A percentile compares a stretch with the other conserved stretches of the same genome.
Evolutionary conservation across 1,139 yeast species (phyloP).

Genomic region (Suhomyces yuchorum): DNA sequence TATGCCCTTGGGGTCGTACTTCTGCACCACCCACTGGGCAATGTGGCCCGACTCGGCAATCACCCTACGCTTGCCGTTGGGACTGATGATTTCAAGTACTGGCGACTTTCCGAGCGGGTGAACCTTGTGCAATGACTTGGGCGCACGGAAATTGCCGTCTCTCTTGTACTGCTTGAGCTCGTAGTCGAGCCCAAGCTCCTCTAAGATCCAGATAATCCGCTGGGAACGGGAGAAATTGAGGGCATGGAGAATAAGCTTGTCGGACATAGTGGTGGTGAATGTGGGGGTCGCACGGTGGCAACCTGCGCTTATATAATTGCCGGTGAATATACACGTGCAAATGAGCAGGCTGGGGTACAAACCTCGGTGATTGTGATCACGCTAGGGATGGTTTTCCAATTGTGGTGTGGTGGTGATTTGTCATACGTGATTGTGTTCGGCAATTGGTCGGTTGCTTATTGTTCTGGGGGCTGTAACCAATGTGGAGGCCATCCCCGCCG

Average conservation of each 20-base stretch:
- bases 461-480: too few species aligned
- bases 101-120: conserved; percentile 50
- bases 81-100: conserved; percentile 35
- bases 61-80: conserved; percentile 21
- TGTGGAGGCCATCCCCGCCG: too few species aligned
- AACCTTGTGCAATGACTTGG: conserved; percentile 34
- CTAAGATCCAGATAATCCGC: conserved; percentile 43
- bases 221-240: conserved; percentile 42
- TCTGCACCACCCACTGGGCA: conserved; percentile 31
- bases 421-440: too few species aligned
- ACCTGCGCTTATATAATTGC: neutral
- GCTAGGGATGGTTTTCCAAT: too few species aligned
- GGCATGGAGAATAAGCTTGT: conserved; percentile 27
- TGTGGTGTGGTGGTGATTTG: too few species aligned
- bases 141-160: conserved; percentile 34
- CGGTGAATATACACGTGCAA: neutral
- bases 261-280: conserved; percentile 7
- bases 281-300: neutral
- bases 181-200: conserved; percentile 37
- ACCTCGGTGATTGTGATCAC: neutral
- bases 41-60: conserved; percentile 47
- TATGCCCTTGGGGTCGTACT: conserved; percentile 31
- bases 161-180: conserved; percentile 38
- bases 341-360: neutral
- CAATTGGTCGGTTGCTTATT: too few species aligned